phyloP scores from a whole-genome alignment of 2,329 filamentous ascomycete species.

The Fusarium pininemorale region DNA sequence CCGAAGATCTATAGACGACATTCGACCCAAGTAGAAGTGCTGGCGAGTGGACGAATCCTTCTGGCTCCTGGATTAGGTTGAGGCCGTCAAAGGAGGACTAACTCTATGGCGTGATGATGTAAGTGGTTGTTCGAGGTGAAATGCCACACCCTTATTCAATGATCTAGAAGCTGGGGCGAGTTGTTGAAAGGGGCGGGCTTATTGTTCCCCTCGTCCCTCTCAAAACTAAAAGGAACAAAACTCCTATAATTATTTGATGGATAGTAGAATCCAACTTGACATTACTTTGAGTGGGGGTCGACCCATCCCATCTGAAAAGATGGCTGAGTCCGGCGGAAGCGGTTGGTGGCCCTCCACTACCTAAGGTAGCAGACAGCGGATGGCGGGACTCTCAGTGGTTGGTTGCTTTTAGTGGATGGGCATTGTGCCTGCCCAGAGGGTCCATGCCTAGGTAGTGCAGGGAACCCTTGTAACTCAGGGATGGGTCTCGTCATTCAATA shows the following conservation, averaged over 20 bases:
- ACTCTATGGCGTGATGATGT: constrained; percentile 14
- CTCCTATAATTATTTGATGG: constrained; percentile 34
- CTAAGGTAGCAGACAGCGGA: constrained; percentile 15
- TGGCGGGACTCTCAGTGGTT: constrained; percentile 21
- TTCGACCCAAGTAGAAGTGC: constrained; percentile 28
- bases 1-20: constrained; percentile 35
- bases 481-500: neutral
- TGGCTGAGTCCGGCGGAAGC: constrained; percentile 21
- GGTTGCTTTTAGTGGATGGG: neutral
- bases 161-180: neutral
- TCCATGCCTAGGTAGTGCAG: neutral
- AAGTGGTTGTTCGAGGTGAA: constrained; percentile 16
- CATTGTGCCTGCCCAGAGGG: neutral
- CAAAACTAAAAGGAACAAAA: constrained; percentile 26
- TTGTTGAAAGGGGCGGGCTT: constrained; percentile 11
- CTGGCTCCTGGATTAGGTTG: constrained; percentile 31
- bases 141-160: constrained; percentile 3
- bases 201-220: constrained; percentile 24
- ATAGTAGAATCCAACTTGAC: constrained; percentile 21
- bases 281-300: constrained; percentile 28
- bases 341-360: constrained; percentile 15
- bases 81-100: constrained; percentile 6
- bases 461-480: constrained; percentile 2
- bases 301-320: constrained; percentile 20
- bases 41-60: constrained; percentile 31